phyloP scores from a whole-genome alignment of 345 rosid species.

The Carallia pectinifolia region DNA sequence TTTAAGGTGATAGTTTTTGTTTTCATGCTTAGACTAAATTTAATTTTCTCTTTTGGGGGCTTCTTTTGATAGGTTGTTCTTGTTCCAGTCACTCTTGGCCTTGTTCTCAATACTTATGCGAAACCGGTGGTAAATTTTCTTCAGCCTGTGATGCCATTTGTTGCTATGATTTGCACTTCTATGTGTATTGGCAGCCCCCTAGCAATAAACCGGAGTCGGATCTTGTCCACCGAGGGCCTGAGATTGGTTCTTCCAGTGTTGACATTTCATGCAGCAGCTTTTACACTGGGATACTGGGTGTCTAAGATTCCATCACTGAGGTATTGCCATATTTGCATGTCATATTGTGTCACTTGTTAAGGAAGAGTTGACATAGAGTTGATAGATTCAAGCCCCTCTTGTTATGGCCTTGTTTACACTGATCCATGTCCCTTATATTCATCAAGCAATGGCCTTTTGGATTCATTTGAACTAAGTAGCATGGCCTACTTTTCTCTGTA shows the following conservation, averaged over 20 bases:
- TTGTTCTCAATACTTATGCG: slow-evolving; percentile 77
- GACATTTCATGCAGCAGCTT: slow-evolving; percentile 75
- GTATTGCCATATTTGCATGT: slow-evolving; percentile 36
- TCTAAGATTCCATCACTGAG: slow-evolving; percentile 70
- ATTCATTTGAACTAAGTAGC: not conserved
- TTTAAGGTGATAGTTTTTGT: slow-evolving; percentile 3
- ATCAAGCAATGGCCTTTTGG: not conserved
- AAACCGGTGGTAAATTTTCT: slow-evolving; percentile 68
- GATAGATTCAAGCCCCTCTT: not conserved
- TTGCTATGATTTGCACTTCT: slow-evolving; percentile 91
- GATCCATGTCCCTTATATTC: not conserved
- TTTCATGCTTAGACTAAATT: slow-evolving; percentile 4
- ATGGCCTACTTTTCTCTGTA: too few relatives aligned
- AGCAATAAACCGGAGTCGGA: slow-evolving; percentile 73
- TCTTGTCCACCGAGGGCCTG: slow-evolving; percentile 68
- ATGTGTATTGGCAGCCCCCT: slow-evolving; percentile 94
- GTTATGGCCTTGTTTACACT: slow-evolving; percentile 2
- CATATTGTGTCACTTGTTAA: not conserved
- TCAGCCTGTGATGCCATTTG: slow-evolving; percentile 83
- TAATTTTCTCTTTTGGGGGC: slow-evolving; percentile 5
- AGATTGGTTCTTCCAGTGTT: slow-evolving; percentile 70
- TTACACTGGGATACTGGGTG: slow-evolving; percentile 81
- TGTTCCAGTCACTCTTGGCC: slow-evolving; percentile 80
- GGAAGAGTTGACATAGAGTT: not conserved
- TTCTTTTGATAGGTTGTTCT: slow-evolving; percentile 68